These are phyloP conservation scores for Thraustochytrium aureum DNA, from an alignment of 352 stramenopile species.

Conservation along the genomic window DNA sequence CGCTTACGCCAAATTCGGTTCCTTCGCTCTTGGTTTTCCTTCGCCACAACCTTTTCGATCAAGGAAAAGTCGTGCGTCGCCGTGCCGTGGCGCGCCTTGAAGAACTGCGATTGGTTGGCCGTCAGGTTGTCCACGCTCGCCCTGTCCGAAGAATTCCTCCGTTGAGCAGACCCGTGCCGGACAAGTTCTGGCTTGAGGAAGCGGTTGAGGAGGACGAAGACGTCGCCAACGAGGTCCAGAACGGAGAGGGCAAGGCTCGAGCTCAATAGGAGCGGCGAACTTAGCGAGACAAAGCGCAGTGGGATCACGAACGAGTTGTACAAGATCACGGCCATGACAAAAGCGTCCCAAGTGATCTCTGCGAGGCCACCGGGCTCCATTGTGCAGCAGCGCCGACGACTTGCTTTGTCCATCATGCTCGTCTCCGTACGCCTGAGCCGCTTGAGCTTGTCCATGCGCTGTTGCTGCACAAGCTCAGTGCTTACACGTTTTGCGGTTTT, in stretches of 20 bases:
- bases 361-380: background rate
- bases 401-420: too few species aligned
- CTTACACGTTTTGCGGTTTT: too few species aligned
- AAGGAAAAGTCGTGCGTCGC: background rate
- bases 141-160: too few species aligned
- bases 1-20: background rate
- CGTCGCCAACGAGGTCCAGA: background rate
- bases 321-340: background rate
- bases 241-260: background rate
- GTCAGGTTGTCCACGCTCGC: background rate
- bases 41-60: background rate
- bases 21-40: background rate
- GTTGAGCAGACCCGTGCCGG: background rate
- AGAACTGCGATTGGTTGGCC: background rate
- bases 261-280: background rate
- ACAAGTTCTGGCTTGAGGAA: background rate
- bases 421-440: too few species aligned
- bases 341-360: background rate
- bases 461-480: too few species aligned
- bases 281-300: background rate
- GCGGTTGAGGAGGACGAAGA: background rate
- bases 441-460: too few species aligned
- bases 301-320: conserved; percentile 16
- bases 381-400: background rate
- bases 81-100: background rate